A percentile compares a stretch with the other conserved stretches of the same genome.
Evolutionary conservation across 225 moss, liverwort and hornwort species (phyloP).

Genomic region (Lunularia cruciata): DNA sequence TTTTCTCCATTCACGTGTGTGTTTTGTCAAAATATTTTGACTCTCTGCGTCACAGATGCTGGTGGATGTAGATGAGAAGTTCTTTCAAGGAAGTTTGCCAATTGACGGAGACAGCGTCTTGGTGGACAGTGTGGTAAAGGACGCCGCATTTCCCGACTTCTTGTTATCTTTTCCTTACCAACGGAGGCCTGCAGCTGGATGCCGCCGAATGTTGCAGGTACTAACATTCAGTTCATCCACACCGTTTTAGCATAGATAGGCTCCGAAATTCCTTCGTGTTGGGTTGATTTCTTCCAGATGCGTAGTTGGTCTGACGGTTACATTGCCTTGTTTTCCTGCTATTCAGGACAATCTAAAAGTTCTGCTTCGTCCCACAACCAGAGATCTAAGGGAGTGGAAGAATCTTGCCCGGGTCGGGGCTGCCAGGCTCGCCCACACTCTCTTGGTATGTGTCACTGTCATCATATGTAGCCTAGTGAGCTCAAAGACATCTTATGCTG

Average conservation of each 20-base stretch:
- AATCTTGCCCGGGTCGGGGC: slow-evolving; percentile 62
- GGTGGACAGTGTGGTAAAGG: slow-evolving; percentile 28
- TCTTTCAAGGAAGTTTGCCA: slow-evolving; percentile 19
- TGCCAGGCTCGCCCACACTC: slow-evolving; percentile 77
- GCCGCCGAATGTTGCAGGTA: slow-evolving; percentile 78
- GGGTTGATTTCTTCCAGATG: too few species aligned
- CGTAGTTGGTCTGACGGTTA: not conserved
- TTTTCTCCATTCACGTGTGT: not conserved
- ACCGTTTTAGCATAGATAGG: too few species aligned
- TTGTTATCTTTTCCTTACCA: slow-evolving; percentile 57
- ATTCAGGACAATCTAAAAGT: slow-evolving; percentile 58
- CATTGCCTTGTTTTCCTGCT: not conserved
- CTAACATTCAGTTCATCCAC: too few species aligned
- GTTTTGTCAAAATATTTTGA: not conserved
- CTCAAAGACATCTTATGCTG: too few species aligned
- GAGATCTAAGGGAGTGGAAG: slow-evolving; percentile 80
- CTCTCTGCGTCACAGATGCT: slow-evolving; percentile 33
- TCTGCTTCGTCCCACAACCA: slow-evolving; percentile 50
- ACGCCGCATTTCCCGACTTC: slow-evolving; percentile 31
- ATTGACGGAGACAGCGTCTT: slow-evolving; percentile 8
- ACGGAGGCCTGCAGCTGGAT: slow-evolving; percentile 63
- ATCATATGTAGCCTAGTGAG: too few species aligned
- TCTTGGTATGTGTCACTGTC: slow-evolving; percentile 43
- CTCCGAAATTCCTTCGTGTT: too few species aligned
- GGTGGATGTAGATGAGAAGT: slow-evolving; percentile 42